Conservation (phyloP, 306 rosid species). For the Vigna unguiculata region DNA sequence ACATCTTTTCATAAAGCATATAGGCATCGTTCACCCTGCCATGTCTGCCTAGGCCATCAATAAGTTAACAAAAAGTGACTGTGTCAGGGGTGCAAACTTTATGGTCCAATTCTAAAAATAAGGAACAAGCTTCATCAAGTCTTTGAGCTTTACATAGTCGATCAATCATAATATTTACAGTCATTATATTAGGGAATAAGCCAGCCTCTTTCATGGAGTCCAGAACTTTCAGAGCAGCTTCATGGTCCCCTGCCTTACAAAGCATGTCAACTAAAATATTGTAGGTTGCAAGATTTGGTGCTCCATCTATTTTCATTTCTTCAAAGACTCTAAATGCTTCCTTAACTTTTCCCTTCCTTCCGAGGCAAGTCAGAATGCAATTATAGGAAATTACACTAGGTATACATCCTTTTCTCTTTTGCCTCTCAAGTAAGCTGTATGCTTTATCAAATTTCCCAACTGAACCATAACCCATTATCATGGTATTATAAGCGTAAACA, state of each 20-base stretch:
- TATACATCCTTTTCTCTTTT: slow-evolving; percentile 85
- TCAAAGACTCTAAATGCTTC: slow-evolving; percentile 74
- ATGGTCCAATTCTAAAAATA: slow-evolving; percentile 82
- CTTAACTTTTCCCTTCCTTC: slow-evolving; percentile 72
- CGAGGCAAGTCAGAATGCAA: slow-evolving; percentile 82
- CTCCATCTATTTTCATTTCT: slow-evolving; percentile 91
- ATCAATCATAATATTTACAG: slow-evolving; percentile 92
- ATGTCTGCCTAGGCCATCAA: slow-evolving; percentile 88
- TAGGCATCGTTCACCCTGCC: slow-evolving; percentile 89
- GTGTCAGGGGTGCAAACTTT: slow-evolving; percentile 75
- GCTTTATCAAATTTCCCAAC: slow-evolving; percentile 89
- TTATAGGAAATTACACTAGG: slow-evolving; percentile 88
- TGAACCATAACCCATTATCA: slow-evolving; percentile 98
- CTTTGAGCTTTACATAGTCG: slow-evolving; percentile 84
- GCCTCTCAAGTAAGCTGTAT: slow-evolving; percentile 88
- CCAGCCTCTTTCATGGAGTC: slow-evolving; percentile 88
- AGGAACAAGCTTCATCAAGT: slow-evolving; percentile 86
- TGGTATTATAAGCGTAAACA: slow-evolving; percentile 95
- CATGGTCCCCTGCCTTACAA: slow-evolving; percentile 75
- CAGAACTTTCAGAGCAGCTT: slow-evolving; percentile 65
- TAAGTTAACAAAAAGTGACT: slow-evolving; percentile 84
- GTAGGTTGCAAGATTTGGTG: slow-evolving; percentile 83
- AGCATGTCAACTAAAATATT: slow-evolving; percentile 88
- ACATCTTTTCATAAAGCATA: slow-evolving; percentile 88
- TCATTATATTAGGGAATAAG: slow-evolving; percentile 83